Conservation (phyloP, 1,284 basidiomycete species). For the Boletus sp. region DNA sequence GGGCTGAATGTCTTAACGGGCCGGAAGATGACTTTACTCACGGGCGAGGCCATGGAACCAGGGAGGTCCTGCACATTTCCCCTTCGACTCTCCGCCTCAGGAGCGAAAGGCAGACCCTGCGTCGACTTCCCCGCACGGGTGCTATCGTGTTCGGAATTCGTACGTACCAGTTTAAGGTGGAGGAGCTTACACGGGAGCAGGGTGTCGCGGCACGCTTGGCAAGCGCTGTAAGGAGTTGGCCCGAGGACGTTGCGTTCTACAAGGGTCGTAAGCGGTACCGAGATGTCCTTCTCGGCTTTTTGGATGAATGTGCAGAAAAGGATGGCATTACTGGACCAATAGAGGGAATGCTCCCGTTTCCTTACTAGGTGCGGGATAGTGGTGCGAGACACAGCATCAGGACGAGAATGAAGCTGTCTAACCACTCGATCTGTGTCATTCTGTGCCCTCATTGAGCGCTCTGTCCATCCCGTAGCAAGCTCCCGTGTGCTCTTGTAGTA, state of each 20-base stretch:
- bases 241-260: constrained; percentile 58
- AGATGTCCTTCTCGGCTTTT: constrained; percentile 43
- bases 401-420: too few relatives aligned
- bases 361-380: constrained; percentile 15
- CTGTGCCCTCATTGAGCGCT: neutral
- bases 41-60: constrained; percentile 30
- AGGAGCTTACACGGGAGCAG: constrained; percentile 53
- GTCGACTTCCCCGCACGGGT: constrained; percentile 62
- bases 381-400: too few relatives aligned
- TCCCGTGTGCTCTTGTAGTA: too few relatives aligned
- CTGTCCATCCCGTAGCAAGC: neutral
- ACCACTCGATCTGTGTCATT: neutral
- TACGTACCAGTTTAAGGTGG: constrained; percentile 64
- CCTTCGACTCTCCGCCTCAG: constrained; percentile 56
- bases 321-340: constrained; percentile 15
- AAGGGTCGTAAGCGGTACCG: constrained; percentile 54
- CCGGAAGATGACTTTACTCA: constrained; percentile 53
- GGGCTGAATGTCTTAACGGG: constrained; percentile 63
- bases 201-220: constrained; percentile 67
- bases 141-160: constrained; percentile 76
- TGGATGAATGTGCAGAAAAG: constrained; percentile 45
- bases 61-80: constrained; percentile 25
- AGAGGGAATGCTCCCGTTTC: constrained; percentile 19
- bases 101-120: constrained; percentile 69
- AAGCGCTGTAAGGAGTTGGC: constrained; percentile 66